These are phyloP conservation scores for Ogataea ganodermae DNA, from an alignment of 805 yeast species.

Conservation along the genomic window DNA sequence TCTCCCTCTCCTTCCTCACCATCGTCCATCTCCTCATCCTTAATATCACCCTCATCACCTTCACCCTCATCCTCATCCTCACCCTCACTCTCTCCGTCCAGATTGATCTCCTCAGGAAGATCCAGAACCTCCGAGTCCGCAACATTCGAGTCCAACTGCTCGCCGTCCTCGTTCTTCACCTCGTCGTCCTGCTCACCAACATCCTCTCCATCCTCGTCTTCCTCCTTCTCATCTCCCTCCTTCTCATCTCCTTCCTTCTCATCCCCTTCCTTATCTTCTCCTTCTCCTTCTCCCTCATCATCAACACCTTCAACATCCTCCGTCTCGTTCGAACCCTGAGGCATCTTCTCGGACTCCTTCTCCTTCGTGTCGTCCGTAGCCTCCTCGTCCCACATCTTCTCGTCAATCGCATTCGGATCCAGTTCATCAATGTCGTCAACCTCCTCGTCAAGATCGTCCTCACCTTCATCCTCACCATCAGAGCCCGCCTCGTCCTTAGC, in stretches of 20 bases:
- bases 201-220: conserved; percentile 63
- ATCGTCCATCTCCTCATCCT: conserved; percentile 76
- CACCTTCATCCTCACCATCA: conserved; percentile 49
- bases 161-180: conserved; percentile 66
- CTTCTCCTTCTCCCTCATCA: conserved; percentile 39
- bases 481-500: conserved; percentile 57
- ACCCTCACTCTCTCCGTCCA: conserved; percentile 77
- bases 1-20: conserved; percentile 46
- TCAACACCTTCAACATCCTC: conserved; percentile 55
- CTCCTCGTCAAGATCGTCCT: conserved; percentile 75
- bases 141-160: conserved; percentile 68
- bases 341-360: conserved; percentile 74
- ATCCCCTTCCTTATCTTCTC: conserved; percentile 37
- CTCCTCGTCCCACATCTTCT: conserved; percentile 97
- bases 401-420: conserved; percentile 94
- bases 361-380: conserved; percentile 75
- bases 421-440: conserved; percentile 84
- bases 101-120: conserved; percentile 86
- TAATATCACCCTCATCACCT: conserved; percentile 29
- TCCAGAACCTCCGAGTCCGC: conserved; percentile 88
- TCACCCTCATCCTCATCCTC: conserved; percentile 41
- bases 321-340: conserved; percentile 51
- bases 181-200: conserved; percentile 84
- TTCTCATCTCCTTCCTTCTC: conserved; percentile 29
- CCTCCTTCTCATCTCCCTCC: conserved; percentile 44